Percentiles rank a stretch among this genome's conserved stretches.
Evolutionary conservation across 768 basidiomycete genomes (phyloP).

Genomic region (Phylloporus arenicola): DNA sequence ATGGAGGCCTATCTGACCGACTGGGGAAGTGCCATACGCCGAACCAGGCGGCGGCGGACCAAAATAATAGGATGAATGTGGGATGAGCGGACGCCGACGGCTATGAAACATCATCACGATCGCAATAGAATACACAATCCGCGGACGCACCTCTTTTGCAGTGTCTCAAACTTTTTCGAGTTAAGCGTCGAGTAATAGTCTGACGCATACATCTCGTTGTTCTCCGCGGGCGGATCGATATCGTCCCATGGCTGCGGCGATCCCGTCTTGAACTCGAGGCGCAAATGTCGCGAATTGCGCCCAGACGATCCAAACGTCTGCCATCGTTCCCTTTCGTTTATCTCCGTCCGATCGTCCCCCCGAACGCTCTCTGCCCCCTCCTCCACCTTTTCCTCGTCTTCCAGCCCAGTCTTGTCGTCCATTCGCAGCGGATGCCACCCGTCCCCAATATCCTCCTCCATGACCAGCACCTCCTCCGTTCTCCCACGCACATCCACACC

Average conservation of each 20-base stretch:
- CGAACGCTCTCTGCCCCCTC: conserved; percentile 12
- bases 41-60: conserved; percentile 73
- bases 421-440: conserved; percentile 25
- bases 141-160: conserved; percentile 37
- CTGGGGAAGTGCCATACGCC: conserved; percentile 74
- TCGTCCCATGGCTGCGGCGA: conserved; percentile 69
- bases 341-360: conserved; percentile 9
- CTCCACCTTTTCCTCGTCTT: conserved; percentile 5
- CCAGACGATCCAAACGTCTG: conserved; percentile 16
- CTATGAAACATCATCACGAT: conserved; percentile 19
- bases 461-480: conserved; percentile 19
- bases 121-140: neutral
- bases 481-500: conserved; percentile 9
- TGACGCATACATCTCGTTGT: conserved; percentile 26
- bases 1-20: conserved; percentile 83
- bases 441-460: conserved; percentile 22
- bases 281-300: conserved; percentile 40
- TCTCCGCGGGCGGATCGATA: conserved; percentile 43
- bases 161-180: conserved; percentile 39
- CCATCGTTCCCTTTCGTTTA: conserved; percentile 26
- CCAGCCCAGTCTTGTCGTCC: conserved; percentile 7
- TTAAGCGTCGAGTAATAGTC: conserved; percentile 41
- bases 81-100: conserved; percentile 47
- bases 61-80: conserved; percentile 80
- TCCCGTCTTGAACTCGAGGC: conserved; percentile 43